phyloP scores from a whole-genome alignment of 345 rosid species.

The Gossypium herbaceum region DNA sequence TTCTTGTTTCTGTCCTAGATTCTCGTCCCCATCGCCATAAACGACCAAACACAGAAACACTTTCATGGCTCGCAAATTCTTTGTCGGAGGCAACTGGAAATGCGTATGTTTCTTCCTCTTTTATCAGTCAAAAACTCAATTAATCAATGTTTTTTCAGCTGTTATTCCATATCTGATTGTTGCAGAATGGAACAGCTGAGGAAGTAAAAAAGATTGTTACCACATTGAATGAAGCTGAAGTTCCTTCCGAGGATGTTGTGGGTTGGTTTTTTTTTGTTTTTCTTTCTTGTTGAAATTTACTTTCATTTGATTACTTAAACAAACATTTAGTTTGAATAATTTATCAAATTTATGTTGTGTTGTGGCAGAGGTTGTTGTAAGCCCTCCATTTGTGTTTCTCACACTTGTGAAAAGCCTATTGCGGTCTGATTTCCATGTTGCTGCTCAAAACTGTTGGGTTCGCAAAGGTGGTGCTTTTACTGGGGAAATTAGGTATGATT shows the following conservation, averaged over 20 bases:
- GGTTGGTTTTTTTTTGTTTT: conserved; percentile 26
- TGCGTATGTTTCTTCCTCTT: conserved; percentile 38
- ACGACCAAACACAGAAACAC: neutral
- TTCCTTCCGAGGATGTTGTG: conserved; percentile 57
- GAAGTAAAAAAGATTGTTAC: conserved; percentile 69
- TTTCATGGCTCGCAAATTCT: conserved; percentile 57
- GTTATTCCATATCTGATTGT: conserved; percentile 8
- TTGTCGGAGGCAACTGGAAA: conserved; percentile 91
- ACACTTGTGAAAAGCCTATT: conserved; percentile 37
- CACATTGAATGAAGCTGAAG: conserved; percentile 55
- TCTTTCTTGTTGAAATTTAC: neutral
- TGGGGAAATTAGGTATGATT: conserved; percentile 53
- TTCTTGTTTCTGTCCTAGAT: neutral
- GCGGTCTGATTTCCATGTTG: conserved; percentile 52
- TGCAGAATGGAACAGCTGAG: conserved; percentile 62
- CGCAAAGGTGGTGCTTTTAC: conserved; percentile 72
- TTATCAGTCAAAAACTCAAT: neutral
- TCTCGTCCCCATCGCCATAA: conserved; percentile 20
- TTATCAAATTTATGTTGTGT: conserved; percentile 6
- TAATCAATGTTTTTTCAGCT: neutral
- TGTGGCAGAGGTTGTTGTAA: conserved; percentile 60
- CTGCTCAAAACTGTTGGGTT: conserved; percentile 71
- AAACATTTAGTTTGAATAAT: neutral
- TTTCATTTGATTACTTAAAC: neutral
- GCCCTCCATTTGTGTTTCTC: conserved; percentile 71